Base-by-base conservation (phyloP, 306 rosid genomes). In the Cucumis sativus region DNA sequence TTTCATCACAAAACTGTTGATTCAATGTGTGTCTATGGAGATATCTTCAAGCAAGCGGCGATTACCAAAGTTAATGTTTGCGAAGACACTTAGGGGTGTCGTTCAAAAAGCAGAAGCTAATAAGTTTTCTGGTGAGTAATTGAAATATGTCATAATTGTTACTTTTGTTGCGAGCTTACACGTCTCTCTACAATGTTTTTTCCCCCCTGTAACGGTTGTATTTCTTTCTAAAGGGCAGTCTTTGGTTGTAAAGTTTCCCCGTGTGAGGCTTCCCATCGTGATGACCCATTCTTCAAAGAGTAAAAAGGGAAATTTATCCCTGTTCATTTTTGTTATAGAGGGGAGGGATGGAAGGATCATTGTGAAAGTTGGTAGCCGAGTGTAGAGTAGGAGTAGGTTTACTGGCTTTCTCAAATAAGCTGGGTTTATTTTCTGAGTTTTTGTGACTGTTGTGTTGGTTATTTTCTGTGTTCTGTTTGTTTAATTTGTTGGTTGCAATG, bases 81-180 rank as follows among this genome's bases (percentile, higher is more conserved):
- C 98, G 8, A 94, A 89, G 87, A 88, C 95, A 77, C 90, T 94
- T 78, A 84, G 96, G 83, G 74, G 84, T 76, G 85, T 80, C 10
- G 89, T 90, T 79, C 98, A 92, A 59, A 93, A 89, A 61, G 96
- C 97, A 1, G 91, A 92, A 71, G 97, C 87, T 81, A 74, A 84
- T 59, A 92, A 89, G 70, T 83, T 83, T 81, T 88, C 94, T 82
- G 98, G 97, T 94, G 40, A 78, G 77, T 82, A 63, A 59, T 70
- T 77, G 74, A 43, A 58, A 57, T 35, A 79, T 47, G 20, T 47
- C 58, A 20, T 8, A 6, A 18, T 54, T 16, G 59, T 18, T 6
- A 13, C 21, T 21, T 60, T 25, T 25, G 65, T 8, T 61, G 18
- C 14, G 51, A 45, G 51, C 51, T 6, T 45, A 5, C 51, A 45